These are phyloP conservation scores for Aegilops tauschii DNA, from an alignment of 176 grass and related monocot genomes.

Conservation along the genomic window DNA sequence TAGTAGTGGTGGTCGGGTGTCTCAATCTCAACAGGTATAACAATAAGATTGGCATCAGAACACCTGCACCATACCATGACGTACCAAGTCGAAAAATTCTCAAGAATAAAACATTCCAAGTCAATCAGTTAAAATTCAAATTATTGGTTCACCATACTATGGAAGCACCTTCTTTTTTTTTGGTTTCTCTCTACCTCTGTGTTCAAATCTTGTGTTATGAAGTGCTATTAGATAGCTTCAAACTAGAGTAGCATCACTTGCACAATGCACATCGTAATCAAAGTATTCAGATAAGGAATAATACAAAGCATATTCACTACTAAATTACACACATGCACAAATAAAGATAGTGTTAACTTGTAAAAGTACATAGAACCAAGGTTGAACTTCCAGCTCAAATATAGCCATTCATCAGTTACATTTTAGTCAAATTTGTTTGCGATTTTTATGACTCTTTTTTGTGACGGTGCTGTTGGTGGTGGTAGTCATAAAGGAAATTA, in stretches of 20 bases:
- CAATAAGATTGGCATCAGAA: constrained; percentile 71
- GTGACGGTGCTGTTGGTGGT: too few relatives aligned
- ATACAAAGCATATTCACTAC: not conserved
- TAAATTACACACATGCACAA: not conserved
- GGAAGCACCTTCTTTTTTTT: constrained; percentile 6
- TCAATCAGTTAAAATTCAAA: not conserved
- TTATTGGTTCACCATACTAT: not conserved
- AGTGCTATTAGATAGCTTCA: not conserved
- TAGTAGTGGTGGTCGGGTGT: constrained; percentile 92
- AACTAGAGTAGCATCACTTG: not conserved
- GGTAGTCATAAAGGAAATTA: not conserved
- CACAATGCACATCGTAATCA: not conserved
- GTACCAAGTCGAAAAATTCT: constrained; percentile 15
- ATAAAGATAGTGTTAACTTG: too few relatives aligned
- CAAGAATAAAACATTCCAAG: not conserved
- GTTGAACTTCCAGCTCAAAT: too few relatives aligned
- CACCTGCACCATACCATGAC: constrained; percentile 56
- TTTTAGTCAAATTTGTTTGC: too few relatives aligned
- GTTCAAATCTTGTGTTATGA: not conserved
- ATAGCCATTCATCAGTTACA: too few relatives aligned
- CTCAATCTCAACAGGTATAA: constrained; percentile 84
- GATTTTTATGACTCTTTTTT: too few relatives aligned
- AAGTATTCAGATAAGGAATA: not conserved
- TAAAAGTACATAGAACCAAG: too few relatives aligned
- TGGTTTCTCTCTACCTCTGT: constrained; percentile 2